Base-by-base conservation (phyloP, 2,329 filamentous ascomycete species). In the Hymenoscyphus scutula region DNA sequence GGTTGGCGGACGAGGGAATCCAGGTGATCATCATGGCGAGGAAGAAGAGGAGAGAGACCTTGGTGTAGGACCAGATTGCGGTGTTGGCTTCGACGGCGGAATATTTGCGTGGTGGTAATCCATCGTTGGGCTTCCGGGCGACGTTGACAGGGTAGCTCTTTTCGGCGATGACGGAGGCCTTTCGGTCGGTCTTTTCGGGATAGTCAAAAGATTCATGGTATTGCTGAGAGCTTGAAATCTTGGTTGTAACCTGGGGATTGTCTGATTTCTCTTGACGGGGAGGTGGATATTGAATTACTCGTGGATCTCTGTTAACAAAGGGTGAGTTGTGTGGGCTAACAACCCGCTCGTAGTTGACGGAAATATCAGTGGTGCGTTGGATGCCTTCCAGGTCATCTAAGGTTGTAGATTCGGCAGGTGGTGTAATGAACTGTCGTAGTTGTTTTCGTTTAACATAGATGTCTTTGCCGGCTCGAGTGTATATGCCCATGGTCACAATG, bases 1-100 rank as follows among this genome's bases (percentile, higher is more conserved):
- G 83, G 74, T 96, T 95, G 64, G 89, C 82, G 25, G 87, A 90
- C 1, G 89, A 92, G 1, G 85, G 91, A 62, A 93, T 85, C 89
- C 89, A 91, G 5, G 89, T 90, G 29, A 91, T 82, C 58, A 90
- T 79, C 63, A 91, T 81, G 0, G 88, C 88, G 0, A 85, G 80
- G 75, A 91, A 91, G 79, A 91, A 90, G 8, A 91, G 80, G 30
- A 90, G 78, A 0, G 89, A 83, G 55, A 88, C 89, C 69, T 89
- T 89, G 61, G 87, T 84, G 72, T 91, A 91, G 1, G 84, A 82
- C 85, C 85, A 88, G 1, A 87, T 84, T 2, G 87, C 87, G 38
- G 81, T 87, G 71, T 83, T 87, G 23, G 84, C 65, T 53, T 71
- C 64, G 17, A 63, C 62, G 0, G 65, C 58, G 25, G 65, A 62